Base-by-base conservation (phyloP, 345 rosid species). In the Citrus sp. region DNA sequence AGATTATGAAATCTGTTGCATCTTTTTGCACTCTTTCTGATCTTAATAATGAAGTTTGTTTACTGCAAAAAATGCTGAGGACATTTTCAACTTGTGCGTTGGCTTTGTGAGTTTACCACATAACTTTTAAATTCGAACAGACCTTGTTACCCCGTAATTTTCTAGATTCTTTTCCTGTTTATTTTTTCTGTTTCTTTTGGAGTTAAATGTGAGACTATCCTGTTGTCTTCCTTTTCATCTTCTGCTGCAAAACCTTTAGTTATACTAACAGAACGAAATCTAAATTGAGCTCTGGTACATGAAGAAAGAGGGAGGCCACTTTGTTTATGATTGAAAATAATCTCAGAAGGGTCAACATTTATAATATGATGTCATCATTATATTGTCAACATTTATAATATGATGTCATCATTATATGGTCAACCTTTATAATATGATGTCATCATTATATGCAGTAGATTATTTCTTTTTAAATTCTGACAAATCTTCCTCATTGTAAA, bases 381-480 rank as follows among this genome's bases (percentile, higher is more conserved):
- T 8, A 7, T 38, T 30, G 61, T 55, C 24, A 35, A 12, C 28
- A 21, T 70, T 9, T 68, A 60, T 34, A 77, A 38, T 56, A 32
- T 32, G 30, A 49, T 35, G 25, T 79, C 59, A 27, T 40, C n/a
- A 63, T 60, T 49, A 38, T 38, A 69, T 37, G 9, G 61, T 55
- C 24, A 35, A 12, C 28, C 24, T 70, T 9, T 68, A 60, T 34
- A 77, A 38, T 56, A 32, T 32, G 30, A 49, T 35, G 25, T 79
- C 59, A 27, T 40, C n/a, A 63, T 60, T 49, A 38, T 38, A 69
- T 37, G 9, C 35, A 56, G 27, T 54, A 65, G 18, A 27, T 5
- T 37, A 2, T 70, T 22, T 55, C 22, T 46, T 61, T 75, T 65
- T 21, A 34, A 9, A 38, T 63, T 77, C 58, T 84, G 67, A 84